phyloP scores from a whole-genome alignment of 352 stramenopile species.

The Saprolegnia parasitica region DNA sequence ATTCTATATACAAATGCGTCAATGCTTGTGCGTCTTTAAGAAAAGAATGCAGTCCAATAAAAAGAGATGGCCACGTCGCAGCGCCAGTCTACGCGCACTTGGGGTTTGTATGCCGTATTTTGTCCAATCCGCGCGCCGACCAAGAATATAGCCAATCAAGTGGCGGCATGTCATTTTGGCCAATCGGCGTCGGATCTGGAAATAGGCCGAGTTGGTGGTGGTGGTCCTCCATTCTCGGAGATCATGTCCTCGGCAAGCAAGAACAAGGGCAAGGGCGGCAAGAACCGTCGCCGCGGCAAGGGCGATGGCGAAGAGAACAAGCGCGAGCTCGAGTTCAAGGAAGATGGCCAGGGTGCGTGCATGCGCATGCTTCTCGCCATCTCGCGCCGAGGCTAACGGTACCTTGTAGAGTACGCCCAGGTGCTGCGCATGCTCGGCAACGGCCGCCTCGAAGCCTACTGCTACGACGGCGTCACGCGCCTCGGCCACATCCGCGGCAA shows the following conservation, averaged over 20 bases:
- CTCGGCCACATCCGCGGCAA: slow-evolving; percentile 98
- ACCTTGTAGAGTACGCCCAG: slow-evolving; percentile 92
- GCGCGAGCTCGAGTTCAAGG: slow-evolving; percentile 99
- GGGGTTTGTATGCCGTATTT: neutral
- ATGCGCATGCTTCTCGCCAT: slow-evolving; percentile 2
- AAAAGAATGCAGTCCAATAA: too few species aligned
- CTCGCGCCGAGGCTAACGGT: neutral
- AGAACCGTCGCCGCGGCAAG: slow-evolving; percentile 97
- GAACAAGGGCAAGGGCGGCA: slow-evolving; percentile 96
- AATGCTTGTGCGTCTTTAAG: too few species aligned
- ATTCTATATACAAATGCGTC: too few species aligned
- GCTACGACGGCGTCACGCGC: slow-evolving; percentile 97
- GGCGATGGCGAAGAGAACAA: slow-evolving; percentile 99
- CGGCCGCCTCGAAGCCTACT: slow-evolving; percentile 97
- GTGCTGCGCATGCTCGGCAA: slow-evolving; percentile 99
- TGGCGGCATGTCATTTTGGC: neutral
- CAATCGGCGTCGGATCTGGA: neutral
- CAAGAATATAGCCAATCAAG: neutral
- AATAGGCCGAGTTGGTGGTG: slow-evolving; percentile 9
- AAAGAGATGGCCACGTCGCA: too few species aligned
- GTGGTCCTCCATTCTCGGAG: neutral
- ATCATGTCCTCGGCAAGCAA: slow-evolving; percentile 40
- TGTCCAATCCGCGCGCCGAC: too few species aligned
- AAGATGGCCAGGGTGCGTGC: slow-evolving; percentile 93
- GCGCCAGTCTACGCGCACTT: neutral